Percentiles rank a stretch among this genome's conserved stretches.
Conservation (phyloP, 331 rosid genomes). For the Malus hybrid region DNA sequence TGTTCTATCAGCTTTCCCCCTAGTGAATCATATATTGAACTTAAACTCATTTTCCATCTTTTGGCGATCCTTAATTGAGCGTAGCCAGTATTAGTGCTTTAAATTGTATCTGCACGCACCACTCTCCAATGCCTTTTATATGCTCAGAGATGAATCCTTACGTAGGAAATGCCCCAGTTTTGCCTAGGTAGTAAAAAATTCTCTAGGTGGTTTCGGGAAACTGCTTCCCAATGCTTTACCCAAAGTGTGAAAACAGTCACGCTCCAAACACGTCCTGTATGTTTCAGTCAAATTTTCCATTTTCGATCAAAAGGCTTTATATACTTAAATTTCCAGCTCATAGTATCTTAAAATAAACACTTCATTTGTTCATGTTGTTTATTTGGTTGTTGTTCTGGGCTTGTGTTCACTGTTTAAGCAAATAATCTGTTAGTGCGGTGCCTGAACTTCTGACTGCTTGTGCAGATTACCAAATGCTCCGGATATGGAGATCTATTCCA, state of each 20-base stretch:
- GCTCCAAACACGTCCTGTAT: not conserved
- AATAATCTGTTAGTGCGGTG: not conserved
- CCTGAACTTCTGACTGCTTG: constrained; percentile 10
- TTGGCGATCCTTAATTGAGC: not conserved
- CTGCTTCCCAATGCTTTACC: not conserved
- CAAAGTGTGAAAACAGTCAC: not conserved
- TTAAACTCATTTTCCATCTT: not conserved
- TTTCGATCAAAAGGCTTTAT: not conserved
- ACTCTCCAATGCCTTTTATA: not conserved
- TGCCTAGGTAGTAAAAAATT: not conserved
- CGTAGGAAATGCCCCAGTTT: not conserved
- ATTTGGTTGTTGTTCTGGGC: not conserved
- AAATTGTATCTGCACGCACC: not conserved
- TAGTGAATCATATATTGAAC: not conserved
- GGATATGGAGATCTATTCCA: constrained; percentile 84
- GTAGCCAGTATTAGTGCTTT: not conserved
- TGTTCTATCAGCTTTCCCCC: not conserved
- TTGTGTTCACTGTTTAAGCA: not conserved
- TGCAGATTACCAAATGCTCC: constrained; percentile 92
- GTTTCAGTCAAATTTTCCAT: not conserved
- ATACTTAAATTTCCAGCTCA: not conserved
- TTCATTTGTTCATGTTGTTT: not conserved
- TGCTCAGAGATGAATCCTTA: not conserved
- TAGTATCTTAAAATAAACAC: not conserved
- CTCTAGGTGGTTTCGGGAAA: not conserved